These are phyloP conservation scores for Neltuma alba DNA, from an alignment of 306 rosid genomes.

Conservation along the genomic window DNA sequence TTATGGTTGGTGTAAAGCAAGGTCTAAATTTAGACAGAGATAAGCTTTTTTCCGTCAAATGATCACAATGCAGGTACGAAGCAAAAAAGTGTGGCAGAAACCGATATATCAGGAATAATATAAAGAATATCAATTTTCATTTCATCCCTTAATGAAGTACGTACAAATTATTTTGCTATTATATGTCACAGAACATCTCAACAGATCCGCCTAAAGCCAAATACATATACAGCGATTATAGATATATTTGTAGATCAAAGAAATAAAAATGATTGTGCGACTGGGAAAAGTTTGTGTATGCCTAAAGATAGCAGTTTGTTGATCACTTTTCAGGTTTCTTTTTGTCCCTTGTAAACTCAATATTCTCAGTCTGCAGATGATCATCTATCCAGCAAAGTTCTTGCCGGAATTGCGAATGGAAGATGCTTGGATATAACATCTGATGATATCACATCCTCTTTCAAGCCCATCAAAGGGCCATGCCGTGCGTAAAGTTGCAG, in stretches of 20 bases:
- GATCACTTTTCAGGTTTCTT: constrained; percentile 19
- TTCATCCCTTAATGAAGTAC: constrained; percentile 37
- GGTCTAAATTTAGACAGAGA: background rate
- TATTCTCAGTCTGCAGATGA: constrained; percentile 27
- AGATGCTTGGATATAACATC: constrained; percentile 36
- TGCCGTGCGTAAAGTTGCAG: background rate
- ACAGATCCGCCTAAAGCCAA: constrained; percentile 31
- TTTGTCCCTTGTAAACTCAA: constrained; percentile 8
- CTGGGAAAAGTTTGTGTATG: constrained; percentile 24
- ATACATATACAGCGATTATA: constrained; percentile 39
- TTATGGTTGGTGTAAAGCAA: background rate
- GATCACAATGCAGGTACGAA: constrained; percentile 24
- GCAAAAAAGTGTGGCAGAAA: background rate
- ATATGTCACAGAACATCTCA: constrained; percentile 33
- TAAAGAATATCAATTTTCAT: constrained; percentile 42
- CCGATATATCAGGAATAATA: constrained; percentile 9
- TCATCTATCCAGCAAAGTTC: constrained; percentile 37
- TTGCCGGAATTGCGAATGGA: constrained; percentile 16
- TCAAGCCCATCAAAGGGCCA: constrained; percentile 35
- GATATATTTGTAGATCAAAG: constrained; percentile 23
- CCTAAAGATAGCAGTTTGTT: constrained; percentile 19
- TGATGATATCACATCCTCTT: constrained; percentile 8
- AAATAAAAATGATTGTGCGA: constrained; percentile 24
- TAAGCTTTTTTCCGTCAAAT: constrained; percentile 15
- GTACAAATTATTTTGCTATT: constrained; percentile 19